These are phyloP conservation scores for Phytophthora colocasiae DNA, from an alignment of 352 stramenopile genomes.

Conservation along the genomic window DNA sequence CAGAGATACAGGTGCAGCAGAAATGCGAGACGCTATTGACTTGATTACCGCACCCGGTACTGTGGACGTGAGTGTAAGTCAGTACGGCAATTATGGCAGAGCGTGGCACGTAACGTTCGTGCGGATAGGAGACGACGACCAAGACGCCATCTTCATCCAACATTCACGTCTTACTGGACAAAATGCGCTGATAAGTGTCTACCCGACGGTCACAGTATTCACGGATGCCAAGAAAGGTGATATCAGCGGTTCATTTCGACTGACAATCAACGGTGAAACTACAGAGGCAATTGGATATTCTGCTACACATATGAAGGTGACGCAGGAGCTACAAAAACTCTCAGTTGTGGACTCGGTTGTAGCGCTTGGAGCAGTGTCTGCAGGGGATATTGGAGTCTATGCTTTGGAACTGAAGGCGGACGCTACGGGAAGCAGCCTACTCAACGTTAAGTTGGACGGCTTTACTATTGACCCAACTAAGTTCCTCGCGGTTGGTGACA, in stretches of 20 bases:
- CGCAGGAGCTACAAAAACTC: slow-evolving; percentile 76
- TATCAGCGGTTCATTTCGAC: slow-evolving; percentile 66
- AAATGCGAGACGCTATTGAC: slow-evolving; percentile 90
- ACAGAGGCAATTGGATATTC: slow-evolving; percentile 66
- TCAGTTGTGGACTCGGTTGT: slow-evolving; percentile 65
- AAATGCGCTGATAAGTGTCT: slow-evolving; percentile 72
- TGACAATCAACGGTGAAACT: slow-evolving; percentile 57
- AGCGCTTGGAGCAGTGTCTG: slow-evolving; percentile 47
- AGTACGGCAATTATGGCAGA: slow-evolving; percentile 73
- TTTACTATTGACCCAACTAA: slow-evolving; percentile 64
- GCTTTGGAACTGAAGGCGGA: slow-evolving; percentile 57
- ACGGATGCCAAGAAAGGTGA: slow-evolving; percentile 63
- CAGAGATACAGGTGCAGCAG: slow-evolving; percentile 77
- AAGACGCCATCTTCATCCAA: slow-evolving; percentile 81
- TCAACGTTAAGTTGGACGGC: slow-evolving; percentile 45
- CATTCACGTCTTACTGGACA: slow-evolving; percentile 78
- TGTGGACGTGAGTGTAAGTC: slow-evolving; percentile 85
- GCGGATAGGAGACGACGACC: slow-evolving; percentile 50
- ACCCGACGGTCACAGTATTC: slow-evolving; percentile 69
- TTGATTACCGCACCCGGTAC: slow-evolving; percentile 77
- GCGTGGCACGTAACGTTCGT: slow-evolving; percentile 94
- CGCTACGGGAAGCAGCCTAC: slow-evolving; percentile 43
- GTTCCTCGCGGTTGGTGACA: slow-evolving; percentile 69
- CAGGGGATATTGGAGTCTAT: slow-evolving; percentile 67
- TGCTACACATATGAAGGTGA: slow-evolving; percentile 77